These are phyloP conservation scores for Excoecaria cochinchinensis DNA, from an alignment of 345 rosid species.

Conservation along the genomic window DNA sequence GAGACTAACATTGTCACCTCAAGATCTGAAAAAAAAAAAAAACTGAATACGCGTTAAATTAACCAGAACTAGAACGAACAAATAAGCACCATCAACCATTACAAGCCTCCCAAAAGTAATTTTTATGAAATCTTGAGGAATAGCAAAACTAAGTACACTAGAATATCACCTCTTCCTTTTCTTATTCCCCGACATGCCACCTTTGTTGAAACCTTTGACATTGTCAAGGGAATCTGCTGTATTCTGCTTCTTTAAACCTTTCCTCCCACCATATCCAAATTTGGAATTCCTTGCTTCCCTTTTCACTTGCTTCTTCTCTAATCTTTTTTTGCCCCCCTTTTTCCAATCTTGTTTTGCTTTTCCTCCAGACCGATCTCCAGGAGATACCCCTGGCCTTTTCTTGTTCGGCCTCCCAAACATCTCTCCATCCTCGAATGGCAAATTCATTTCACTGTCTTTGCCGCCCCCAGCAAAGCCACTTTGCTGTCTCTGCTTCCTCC, in stretches of 20 bases:
- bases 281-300: conserved; percentile 49
- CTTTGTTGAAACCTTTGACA: conserved; percentile 40
- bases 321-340: conserved; percentile 31
- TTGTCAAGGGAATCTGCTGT: conserved; percentile 47
- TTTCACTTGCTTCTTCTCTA: conserved; percentile 29
- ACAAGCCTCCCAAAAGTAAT: neutral
- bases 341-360: conserved; percentile 33
- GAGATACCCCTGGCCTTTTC: conserved; percentile 63
- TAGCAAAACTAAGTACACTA: neutral
- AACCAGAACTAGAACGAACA: neutral
- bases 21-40: conserved; percentile 1
- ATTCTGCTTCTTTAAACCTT: conserved; percentile 65
- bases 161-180: conserved; percentile 47
- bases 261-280: conserved; percentile 67
- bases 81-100: neutral
- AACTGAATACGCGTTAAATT: neutral
- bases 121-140: neutral
- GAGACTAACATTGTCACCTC: neutral
- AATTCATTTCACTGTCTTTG: conserved; percentile 50
- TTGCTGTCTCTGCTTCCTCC: conserved; percentile 90
- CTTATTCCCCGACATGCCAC: conserved; percentile 44
- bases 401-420: conserved; percentile 57
- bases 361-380: conserved; percentile 71
- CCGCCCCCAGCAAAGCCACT: conserved; percentile 59
- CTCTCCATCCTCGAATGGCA: conserved; percentile 64